These are phyloP conservation scores for Fraxinus platypoda DNA, from an alignment of 305 asterid genomes.

Conservation along the genomic window DNA sequence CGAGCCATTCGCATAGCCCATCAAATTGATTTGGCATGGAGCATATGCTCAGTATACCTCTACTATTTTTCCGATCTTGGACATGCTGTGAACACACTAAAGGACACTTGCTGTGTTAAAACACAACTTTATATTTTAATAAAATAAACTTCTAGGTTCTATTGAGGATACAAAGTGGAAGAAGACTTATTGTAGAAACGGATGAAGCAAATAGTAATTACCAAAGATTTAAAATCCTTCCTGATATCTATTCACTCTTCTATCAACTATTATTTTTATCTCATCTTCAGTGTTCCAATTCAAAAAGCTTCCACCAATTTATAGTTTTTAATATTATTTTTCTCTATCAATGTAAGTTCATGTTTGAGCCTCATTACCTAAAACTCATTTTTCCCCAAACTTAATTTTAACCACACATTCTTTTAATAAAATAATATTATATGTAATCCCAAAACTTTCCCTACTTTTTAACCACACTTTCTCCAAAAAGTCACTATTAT, in stretches of 20 bases:
- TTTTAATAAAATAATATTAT: too few relatives aligned
- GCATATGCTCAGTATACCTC: background rate
- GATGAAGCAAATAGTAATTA: background rate
- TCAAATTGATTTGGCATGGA: background rate
- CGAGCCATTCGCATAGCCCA: background rate
- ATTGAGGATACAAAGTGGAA: background rate
- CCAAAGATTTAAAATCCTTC: background rate
- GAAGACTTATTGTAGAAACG: background rate
- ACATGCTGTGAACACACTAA: background rate
- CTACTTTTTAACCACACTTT: background rate
- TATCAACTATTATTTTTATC: background rate
- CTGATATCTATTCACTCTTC: background rate
- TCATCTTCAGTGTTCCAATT: background rate
- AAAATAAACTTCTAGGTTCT: background rate
- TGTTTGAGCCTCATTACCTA: background rate
- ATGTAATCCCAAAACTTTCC: background rate
- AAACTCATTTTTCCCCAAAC: background rate
- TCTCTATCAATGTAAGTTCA: background rate
- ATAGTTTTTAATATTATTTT: background rate
- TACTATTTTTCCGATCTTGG: background rate
- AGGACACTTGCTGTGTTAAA: background rate
- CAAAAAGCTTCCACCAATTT: background rate
- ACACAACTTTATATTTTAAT: background rate
- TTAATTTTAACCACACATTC: background rate
- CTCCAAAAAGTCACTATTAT: background rate